Evolutionary conservation across 306 rosid genomes (phyloP).

Genomic region (Malus sieversii): DNA sequence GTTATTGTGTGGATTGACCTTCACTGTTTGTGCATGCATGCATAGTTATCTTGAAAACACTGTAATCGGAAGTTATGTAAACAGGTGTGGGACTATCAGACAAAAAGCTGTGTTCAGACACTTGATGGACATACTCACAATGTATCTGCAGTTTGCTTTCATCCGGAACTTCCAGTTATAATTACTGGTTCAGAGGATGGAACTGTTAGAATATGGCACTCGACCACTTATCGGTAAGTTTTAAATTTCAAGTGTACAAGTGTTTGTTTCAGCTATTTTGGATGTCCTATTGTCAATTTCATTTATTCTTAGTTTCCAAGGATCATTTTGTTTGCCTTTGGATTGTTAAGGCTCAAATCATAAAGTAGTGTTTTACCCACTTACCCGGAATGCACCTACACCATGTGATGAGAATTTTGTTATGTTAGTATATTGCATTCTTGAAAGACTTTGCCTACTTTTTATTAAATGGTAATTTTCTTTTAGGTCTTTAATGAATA

Average conservation of each 20-base stretch:
- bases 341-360: neutral
- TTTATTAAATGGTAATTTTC: neutral
- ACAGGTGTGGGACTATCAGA: slow-evolving; percentile 99
- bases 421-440: neutral
- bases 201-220: slow-evolving; percentile 94
- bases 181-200: slow-evolving; percentile 99
- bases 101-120: slow-evolving; percentile 97
- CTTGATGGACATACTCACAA: slow-evolving; percentile 99
- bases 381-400: neutral
- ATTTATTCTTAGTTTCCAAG: neutral
- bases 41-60: slow-evolving; percentile 1
- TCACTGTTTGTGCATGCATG: neutral
- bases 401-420: neutral
- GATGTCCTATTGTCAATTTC: neutral
- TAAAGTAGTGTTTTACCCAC: neutral
- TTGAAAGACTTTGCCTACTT: neutral
- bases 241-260: neutral
- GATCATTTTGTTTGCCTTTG: neutral
- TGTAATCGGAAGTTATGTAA: slow-evolving; percentile 20
- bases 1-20: neutral
- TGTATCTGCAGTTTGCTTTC: slow-evolving; percentile 96
- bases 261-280: neutral
- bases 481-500: neutral
- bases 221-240: slow-evolving; percentile 81
- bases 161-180: slow-evolving; percentile 93